Evolutionary conservation across 768 basidiomycete genomes (phyloP), one percentile per base, ranked within the genome.

Genomic region (Calvatia gigantea): DNA sequence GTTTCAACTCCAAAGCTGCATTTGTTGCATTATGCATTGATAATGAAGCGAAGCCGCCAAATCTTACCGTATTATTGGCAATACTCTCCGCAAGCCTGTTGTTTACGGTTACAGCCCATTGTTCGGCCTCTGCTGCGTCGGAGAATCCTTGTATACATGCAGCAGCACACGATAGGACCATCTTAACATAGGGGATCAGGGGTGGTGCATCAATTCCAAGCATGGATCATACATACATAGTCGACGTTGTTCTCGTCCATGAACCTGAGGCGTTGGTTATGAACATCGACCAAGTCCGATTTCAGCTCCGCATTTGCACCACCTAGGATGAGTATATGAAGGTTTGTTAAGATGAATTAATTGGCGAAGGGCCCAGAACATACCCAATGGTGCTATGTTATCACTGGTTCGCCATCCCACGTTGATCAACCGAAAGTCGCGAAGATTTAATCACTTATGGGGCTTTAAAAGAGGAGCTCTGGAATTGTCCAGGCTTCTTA

Each of bases 21-120:
- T 61, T 62, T 1, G 71, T 70, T n/a, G 75, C 73, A 50, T 78
- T 73, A 43, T 77, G 74, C 76, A 78, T 78, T 2, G 75, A 64
- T 6, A 78, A 53, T 3, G 75, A 61, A 6, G 74, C 76, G 57
- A 77, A 77, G 6, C 62, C 75, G 6, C 74, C 75, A 43, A 78
- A 77, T 4, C 75, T 66, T 19, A 62, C 63, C 0, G 74, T 74
- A 38, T 72, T 71, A 38, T 75, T 77, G 6, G 72, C 54, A 27
- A 77, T 77, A 2, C 59, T 58, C 8, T 64, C 64, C 14, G 73
- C 73, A 6, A 77, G 62, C 35, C 66, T 60, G 51, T 78, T 65
- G 52, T 78, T 75, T 4, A 73, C 67, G 3, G 57, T 62, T 7
- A 68, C 58, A 2, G 76, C 75, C 62, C 72, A 60, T 19, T 60